Evolutionary conservation across 2,329 filamentous ascomycete genomes (phyloP).

Genomic region (Colletotrichum sp.): DNA sequence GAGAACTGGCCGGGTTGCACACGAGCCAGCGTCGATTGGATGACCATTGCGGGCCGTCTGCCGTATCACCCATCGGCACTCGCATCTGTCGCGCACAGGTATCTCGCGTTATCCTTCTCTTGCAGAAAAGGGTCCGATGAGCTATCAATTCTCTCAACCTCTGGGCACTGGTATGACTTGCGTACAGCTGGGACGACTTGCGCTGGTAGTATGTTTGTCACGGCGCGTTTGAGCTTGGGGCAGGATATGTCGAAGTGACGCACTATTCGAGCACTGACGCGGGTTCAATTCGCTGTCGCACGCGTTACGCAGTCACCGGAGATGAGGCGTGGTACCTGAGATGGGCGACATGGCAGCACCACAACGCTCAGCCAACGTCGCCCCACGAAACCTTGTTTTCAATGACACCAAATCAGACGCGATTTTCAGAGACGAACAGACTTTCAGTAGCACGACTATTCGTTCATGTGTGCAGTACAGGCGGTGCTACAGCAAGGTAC

Average conservation of each 20-base stretch:
- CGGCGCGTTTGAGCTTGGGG: neutral
- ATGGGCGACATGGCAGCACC: neutral
- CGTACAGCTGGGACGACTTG: neutral
- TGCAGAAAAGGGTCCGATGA: conserved; percentile 14
- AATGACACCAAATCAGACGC: neutral
- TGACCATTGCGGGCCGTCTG: neutral
- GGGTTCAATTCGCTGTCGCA: neutral
- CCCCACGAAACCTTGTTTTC: conserved; percentile 8
- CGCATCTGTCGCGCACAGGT: conserved; percentile 13
- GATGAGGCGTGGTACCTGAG: neutral
- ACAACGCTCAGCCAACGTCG: neutral
- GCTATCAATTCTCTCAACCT: neutral
- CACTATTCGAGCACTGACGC: neutral
- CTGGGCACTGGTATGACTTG: neutral
- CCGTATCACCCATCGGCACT: neutral
- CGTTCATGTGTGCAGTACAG: neutral
- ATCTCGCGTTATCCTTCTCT: conserved; percentile 3
- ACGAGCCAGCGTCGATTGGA: neutral
- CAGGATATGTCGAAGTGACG: neutral
- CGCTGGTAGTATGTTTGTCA: neutral
- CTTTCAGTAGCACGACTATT: neutral
- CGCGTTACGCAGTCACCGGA: neutral
- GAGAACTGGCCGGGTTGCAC: neutral
- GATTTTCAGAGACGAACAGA: neutral
- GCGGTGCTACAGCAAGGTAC: neutral